Conservation (phyloP, 2,329 filamentous ascomycete species). For the Paraconiothyrium brasiliense region DNA sequence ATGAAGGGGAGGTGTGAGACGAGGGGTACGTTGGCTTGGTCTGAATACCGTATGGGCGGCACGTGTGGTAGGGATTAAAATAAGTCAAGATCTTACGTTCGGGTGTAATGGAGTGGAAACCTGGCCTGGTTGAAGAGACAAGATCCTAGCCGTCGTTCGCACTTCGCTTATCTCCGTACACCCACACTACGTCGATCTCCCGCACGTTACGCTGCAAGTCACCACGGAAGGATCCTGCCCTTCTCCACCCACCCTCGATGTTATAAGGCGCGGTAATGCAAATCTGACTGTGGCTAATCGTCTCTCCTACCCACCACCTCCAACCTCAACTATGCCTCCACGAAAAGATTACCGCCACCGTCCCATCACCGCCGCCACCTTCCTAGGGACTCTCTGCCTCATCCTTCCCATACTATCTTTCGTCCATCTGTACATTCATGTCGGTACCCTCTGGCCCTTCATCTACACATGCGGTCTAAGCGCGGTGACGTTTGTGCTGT, state of each 20-base stretch:
- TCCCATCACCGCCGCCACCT: slow-evolving; percentile 38
- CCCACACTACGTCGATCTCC: no score
- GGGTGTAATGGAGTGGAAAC: no score
- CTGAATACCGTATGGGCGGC: neutral
- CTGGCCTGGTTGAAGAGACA: no score
- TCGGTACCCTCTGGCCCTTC: slow-evolving; percentile 27
- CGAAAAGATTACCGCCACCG: slow-evolving; percentile 28
- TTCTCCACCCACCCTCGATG: no score
- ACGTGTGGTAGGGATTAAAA: neutral
- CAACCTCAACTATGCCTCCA: neutral
- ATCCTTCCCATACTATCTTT: slow-evolving; percentile 65
- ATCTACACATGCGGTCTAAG: slow-evolving; percentile 33
- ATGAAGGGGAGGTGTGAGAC: no score
- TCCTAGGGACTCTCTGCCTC: slow-evolving; percentile 49
- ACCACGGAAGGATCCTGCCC: no score
- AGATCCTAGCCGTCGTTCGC: no score
- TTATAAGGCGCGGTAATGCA: no score
- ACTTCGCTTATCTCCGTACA: no score
- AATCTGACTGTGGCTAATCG: neutral
- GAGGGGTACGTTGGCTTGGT: no score
- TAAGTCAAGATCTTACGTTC: no score
- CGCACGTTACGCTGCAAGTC: no score
- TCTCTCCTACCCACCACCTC: neutral
- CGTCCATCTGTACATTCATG: slow-evolving; percentile 44
- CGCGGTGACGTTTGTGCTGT: slow-evolving; percentile 39